These are phyloP conservation scores for Novymonas esmeraldas DNA, from an alignment of 208 protist species.

Conservation along the genomic window DNA sequence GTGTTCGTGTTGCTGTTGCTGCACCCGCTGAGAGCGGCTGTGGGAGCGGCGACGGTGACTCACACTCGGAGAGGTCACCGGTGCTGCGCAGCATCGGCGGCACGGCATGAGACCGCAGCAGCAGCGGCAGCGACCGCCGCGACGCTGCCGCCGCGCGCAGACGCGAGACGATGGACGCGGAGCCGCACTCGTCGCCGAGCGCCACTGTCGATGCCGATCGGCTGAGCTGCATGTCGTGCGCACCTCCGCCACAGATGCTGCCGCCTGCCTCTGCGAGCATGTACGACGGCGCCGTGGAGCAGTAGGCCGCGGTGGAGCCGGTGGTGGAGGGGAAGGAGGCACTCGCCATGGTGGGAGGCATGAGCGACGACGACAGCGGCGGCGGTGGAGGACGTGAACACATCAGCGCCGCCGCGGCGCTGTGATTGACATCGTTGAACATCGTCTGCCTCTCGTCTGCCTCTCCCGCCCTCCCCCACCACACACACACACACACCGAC, in stretches of 20 bases:
- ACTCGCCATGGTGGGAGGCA: not conserved
- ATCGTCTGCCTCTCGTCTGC: no score
- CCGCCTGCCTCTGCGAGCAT: not conserved
- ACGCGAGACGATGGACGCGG: not conserved
- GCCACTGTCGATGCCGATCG: not conserved
- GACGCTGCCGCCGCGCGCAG: constrained; percentile 10
- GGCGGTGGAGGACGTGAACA: not conserved
- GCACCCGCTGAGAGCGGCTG: not conserved
- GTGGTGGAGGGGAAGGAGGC: constrained; percentile 2
- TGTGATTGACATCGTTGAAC: not conserved
- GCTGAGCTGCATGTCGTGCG: constrained; percentile 7
- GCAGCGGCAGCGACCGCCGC: not conserved
- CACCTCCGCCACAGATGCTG: not conserved
- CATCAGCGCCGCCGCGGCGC: not conserved
- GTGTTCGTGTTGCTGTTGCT: not conserved
- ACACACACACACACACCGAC: not conserved
- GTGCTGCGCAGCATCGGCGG: constrained; percentile 20
- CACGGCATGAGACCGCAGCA: constrained; percentile 15
- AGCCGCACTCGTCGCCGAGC: not conserved
- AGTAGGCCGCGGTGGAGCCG: constrained; percentile 17
- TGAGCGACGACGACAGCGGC: not conserved
- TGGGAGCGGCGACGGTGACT: not conserved
- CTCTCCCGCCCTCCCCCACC: no score
- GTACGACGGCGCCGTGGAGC: constrained; percentile 10
- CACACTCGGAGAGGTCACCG: constrained; percentile 4